Conservation (phyloP, 352 stramenopile species). For the Phytophthora syringae region DNA sequence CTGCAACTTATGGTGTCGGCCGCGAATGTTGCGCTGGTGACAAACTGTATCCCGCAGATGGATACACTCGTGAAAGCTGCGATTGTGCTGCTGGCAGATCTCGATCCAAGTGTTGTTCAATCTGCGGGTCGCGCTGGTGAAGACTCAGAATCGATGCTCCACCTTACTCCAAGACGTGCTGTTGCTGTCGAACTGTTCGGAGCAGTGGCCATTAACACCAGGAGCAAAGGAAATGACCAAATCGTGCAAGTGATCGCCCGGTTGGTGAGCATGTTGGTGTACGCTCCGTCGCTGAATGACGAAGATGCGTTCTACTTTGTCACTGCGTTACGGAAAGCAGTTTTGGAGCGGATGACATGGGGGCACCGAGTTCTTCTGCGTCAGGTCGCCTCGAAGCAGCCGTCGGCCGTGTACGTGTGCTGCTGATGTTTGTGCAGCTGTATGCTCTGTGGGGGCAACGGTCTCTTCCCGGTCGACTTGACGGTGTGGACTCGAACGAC, state of each 20-base stretch:
- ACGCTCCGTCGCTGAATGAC: slow-evolving; percentile 77
- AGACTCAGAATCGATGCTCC: background rate
- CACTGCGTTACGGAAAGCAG: slow-evolving; percentile 70
- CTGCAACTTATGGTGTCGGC: slow-evolving; percentile 72
- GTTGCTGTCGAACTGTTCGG: slow-evolving; percentile 18
- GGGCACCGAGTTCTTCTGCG: slow-evolving; percentile 17
- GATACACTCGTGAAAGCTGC: slow-evolving; percentile 85
- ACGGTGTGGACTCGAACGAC: slow-evolving; percentile 85
- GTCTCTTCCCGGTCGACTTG: slow-evolving; percentile 40
- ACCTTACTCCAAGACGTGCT: background rate
- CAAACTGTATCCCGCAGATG: slow-evolving; percentile 84
- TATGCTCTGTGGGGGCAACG: slow-evolving; percentile 70
- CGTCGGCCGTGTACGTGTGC: slow-evolving; percentile 42
- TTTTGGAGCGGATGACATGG: slow-evolving; percentile 56
- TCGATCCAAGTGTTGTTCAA: slow-evolving; percentile 39
- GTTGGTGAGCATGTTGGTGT: slow-evolving; percentile 74
- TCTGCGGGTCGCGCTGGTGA: background rate
- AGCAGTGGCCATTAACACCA: slow-evolving; percentile 9
- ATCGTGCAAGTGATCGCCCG: slow-evolving; percentile 45
- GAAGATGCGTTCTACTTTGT: slow-evolving; percentile 91
- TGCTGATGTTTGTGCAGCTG: slow-evolving; percentile 56
- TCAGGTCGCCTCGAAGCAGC: slow-evolving; percentile 20
- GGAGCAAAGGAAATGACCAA: slow-evolving; percentile 14
- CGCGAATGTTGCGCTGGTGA: slow-evolving; percentile 74
- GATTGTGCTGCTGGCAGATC: slow-evolving; percentile 79